Evolutionary conservation across 2,329 filamentous ascomycete species (phyloP).

Genomic region (Drechslera avenae): DNA sequence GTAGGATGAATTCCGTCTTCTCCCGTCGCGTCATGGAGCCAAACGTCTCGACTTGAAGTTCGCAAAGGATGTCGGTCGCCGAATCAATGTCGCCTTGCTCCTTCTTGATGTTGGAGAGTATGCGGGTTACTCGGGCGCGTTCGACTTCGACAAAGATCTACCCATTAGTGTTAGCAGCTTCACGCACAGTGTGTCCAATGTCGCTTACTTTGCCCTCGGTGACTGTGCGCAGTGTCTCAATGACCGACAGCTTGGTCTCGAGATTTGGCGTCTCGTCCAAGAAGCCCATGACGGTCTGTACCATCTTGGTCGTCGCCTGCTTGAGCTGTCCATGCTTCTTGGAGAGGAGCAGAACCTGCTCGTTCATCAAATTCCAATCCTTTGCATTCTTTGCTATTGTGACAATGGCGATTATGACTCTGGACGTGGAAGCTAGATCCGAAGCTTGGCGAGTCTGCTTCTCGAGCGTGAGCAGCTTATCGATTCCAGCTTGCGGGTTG

Average conservation of each 20-base stretch:
- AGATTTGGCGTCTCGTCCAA: constrained; percentile 82
- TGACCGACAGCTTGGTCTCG: constrained; percentile 89
- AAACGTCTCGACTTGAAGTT: constrained; percentile 98
- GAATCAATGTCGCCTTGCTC: constrained; percentile 88
- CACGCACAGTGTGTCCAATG: neutral
- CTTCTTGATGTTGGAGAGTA: constrained; percentile 97
- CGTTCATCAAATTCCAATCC: constrained; percentile 94
- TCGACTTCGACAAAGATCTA: constrained; percentile 99
- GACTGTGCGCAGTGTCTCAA: constrained; percentile 92
- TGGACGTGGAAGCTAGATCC: constrained; percentile 92
- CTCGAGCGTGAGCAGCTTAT: constrained; percentile 89
- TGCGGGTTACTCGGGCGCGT: constrained; percentile 90
- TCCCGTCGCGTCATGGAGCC: constrained; percentile 96
- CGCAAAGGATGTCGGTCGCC: constrained; percentile 90
- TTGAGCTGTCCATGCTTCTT: constrained; percentile 99
- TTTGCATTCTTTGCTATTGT: constrained; percentile 91
- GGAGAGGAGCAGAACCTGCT: constrained; percentile 92
- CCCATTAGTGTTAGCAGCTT: constrained; percentile 23
- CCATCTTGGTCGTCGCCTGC: constrained; percentile 98
- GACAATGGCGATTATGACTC: constrained; percentile 84
- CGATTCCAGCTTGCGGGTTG: constrained; percentile 84
- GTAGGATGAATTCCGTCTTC: constrained; percentile 98
- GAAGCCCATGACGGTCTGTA: constrained; percentile 93
- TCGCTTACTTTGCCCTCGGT: constrained; percentile 84
- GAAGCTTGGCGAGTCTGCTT: constrained; percentile 99